Evolutionary conservation across 1,139 yeast genomes (phyloP), one percentile per base, ranked within the genome.

Genomic region (Yamadazyma epiphylla): DNA sequence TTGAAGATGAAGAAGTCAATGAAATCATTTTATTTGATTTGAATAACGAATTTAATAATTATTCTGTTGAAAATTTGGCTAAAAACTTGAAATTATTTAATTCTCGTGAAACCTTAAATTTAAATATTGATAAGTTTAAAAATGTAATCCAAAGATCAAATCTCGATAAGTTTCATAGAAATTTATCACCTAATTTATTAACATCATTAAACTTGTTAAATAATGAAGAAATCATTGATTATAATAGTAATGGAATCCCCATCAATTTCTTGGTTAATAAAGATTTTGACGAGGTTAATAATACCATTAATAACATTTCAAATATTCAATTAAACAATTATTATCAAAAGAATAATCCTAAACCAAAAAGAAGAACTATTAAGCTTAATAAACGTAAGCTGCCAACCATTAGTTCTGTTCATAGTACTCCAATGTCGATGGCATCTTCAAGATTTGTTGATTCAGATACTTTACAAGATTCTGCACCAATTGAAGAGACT

Each of bases 41-140:
- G 26, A 45, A 45, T 22, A 41, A 36, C 22, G 48, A 41, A 24
- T 37, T 40, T 24, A 36, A 42, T 33, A 60, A 82, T 28, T 77
- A 84, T 12, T 77, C 88, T 0, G 74, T 81, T 2, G 43, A 46
- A 13, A 85, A 84, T 48, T 73, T 87, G 64, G 69, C 78, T 46
- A 76, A 83, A 46, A 65, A 84, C 32, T 73, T 85, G 8, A 71
- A 84, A n/a, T 61, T 89, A 37, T 75, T 79, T 35, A 77, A 82
- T 17, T 78, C 91, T 4, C 74, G 96, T 43, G 89, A 85, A 42
- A 85, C 96, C 0, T 64, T 89, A 38, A 75, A 82, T 13, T 55
- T 87, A 30, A 73, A 77, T 31, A 72, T 83, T 1, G 81, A 85
- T 1, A 65, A 69, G 24, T 66, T 79, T 37, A 68, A 67, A 23